Conservation (phyloP, 805 yeast genomes). For the Pichia exigua region DNA sequence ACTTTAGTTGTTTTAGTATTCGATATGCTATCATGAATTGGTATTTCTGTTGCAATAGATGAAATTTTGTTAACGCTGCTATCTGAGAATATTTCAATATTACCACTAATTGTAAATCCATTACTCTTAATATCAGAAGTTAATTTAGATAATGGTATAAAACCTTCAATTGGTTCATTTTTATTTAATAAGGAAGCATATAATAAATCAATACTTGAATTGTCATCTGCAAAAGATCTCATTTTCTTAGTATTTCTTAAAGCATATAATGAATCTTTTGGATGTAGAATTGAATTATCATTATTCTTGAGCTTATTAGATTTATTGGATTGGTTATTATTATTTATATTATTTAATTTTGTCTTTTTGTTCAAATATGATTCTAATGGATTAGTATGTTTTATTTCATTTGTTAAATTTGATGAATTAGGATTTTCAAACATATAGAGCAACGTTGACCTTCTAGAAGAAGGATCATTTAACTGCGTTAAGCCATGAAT, state of each 20-base stretch:
- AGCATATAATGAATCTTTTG: conserved; percentile 29
- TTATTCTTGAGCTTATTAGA: background rate
- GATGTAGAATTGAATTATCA: conserved; percentile 23
- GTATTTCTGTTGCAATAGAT: conserved; percentile 53
- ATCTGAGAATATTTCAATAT: conserved; percentile 41
- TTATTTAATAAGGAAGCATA: conserved; percentile 19
- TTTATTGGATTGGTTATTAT: background rate
- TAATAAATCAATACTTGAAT: conserved; percentile 18
- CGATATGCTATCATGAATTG: conserved; percentile 29
- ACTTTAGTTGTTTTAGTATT: background rate
- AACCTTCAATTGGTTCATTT: conserved; percentile 28
- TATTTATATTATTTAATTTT: conserved; percentile 6
- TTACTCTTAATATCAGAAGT: conserved; percentile 11
- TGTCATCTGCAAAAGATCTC: background rate
- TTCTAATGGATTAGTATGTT: conserved; percentile 1
- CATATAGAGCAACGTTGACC: conserved; percentile 33
- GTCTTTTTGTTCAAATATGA: background rate
- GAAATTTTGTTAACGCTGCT: conserved; percentile 37
- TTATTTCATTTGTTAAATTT: conserved; percentile 12
- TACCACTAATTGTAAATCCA: conserved; percentile 46
- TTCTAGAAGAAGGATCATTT: conserved; percentile 32
- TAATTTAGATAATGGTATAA: conserved; percentile 16
- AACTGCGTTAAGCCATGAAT: conserved; percentile 31
- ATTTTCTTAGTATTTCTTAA: conserved; percentile 10
- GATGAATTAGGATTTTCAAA: conserved; percentile 22